Conservation (phyloP, 805 yeast species). For the Pichia deserticola region DNA sequence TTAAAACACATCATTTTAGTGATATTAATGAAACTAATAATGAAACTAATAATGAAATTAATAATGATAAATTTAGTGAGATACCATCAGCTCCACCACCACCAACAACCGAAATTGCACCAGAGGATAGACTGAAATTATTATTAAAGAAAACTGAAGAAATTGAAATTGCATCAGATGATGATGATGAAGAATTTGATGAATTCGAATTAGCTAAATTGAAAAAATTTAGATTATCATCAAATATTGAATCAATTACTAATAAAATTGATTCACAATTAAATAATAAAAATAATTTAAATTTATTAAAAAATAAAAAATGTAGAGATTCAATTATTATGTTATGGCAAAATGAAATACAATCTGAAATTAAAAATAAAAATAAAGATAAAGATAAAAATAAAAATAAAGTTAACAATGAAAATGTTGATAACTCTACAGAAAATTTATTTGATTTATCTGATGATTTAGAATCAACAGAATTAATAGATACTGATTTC, state of each 20-base stretch:
- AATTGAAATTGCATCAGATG: constrained; percentile 5
- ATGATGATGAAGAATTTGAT: constrained; percentile 7
- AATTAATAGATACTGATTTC: not conserved
- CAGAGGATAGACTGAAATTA: not conserved
- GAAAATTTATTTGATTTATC: not conserved
- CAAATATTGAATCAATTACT: not conserved
- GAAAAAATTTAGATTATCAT: constrained; percentile 16
- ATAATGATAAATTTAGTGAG: not conserved
- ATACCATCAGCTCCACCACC: constrained; percentile 9
- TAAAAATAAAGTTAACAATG: not conserved
- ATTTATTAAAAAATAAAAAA: not conserved
- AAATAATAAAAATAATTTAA: not conserved
- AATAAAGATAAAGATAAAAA: not conserved
- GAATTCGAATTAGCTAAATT: constrained; percentile 10
- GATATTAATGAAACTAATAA: not conserved
- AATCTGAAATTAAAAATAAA: not conserved
- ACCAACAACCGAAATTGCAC: not conserved
- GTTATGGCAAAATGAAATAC: not conserved
- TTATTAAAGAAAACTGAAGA: constrained; percentile 1
- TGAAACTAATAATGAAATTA: not conserved
- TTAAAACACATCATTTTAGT: not conserved
- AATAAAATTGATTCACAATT: not conserved
- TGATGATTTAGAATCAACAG: not conserved
- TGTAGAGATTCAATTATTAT: constrained; percentile 4
- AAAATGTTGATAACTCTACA: not conserved